These are phyloP conservation scores for Colletotrichum spaethianum DNA, from an alignment of 2,329 filamentous ascomycete genomes.

Conservation along the genomic window DNA sequence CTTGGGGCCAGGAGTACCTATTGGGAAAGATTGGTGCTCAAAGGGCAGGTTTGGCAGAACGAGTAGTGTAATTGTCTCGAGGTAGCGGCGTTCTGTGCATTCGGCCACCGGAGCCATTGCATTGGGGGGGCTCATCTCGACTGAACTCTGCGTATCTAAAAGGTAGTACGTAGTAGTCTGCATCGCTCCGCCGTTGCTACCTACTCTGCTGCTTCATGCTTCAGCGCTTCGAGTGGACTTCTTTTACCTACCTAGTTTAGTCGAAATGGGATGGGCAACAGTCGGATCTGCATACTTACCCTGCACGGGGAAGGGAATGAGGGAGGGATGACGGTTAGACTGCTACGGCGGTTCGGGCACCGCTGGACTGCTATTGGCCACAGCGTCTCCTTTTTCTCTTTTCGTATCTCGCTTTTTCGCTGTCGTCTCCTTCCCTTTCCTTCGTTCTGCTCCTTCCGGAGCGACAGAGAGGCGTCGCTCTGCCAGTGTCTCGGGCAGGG, in stretches of 20 bases:
- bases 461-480: background rate
- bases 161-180: no score
- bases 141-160: background rate
- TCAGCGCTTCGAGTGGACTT: background rate
- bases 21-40: background rate
- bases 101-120: background rate
- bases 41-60: background rate
- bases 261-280: constrained; percentile 10
- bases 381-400: background rate
- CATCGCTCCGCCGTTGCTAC: constrained; percentile 6
- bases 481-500: constrained; percentile 1
- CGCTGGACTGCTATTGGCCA: background rate
- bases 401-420: background rate
- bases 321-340: background rate
- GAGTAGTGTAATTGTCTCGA: background rate
- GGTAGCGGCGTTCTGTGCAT: background rate
- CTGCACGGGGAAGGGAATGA: constrained; percentile 2
- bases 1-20: background rate
- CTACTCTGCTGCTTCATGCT: constrained; percentile 2
- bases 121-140: background rate
- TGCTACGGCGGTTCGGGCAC: background rate
- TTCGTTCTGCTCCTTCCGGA: background rate
- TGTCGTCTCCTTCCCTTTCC: no score
- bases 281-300: constrained; percentile 35
- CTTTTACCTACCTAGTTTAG: background rate